phyloP scores from a whole-genome alignment of 768 basidiomycete genomes.

The Roridomyces roridus region DNA sequence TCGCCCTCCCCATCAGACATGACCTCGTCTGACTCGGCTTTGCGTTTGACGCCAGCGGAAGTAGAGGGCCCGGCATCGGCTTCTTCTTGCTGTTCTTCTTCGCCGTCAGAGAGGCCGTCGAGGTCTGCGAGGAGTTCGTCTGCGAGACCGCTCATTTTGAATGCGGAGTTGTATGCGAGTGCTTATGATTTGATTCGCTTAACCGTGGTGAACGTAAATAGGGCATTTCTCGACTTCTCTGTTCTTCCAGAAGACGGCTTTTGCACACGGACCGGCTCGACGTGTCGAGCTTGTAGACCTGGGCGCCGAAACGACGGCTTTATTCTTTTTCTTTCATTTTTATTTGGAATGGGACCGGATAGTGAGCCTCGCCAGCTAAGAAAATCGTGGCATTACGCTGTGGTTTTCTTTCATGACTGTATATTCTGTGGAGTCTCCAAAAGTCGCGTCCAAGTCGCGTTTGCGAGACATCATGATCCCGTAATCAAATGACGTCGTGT shows the following conservation, averaged over 20 bases:
- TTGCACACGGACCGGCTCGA: background rate
- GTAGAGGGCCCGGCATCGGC: constrained; percentile 29
- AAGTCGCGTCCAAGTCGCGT: too few species aligned
- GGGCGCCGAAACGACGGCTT: too few species aligned
- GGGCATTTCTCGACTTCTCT: background rate
- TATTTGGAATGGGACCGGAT: too few species aligned
- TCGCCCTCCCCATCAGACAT: constrained; percentile 64
- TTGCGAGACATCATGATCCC: too few species aligned
- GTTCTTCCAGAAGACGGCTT: background rate
- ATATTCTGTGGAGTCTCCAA: too few species aligned
- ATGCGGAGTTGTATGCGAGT: background rate
- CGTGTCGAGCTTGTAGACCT: too few species aligned
- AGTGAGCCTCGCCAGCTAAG: too few species aligned
- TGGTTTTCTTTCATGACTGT: too few species aligned
- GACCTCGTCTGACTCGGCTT: constrained; percentile 61
- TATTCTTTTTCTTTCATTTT: too few species aligned
- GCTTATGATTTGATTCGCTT: background rate
- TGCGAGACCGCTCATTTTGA: constrained; percentile 78
- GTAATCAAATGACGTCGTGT: too few species aligned
- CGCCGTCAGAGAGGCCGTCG: constrained; percentile 78
- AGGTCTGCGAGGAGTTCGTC: constrained; percentile 94
- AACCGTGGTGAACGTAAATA: background rate
- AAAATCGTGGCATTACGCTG: too few species aligned
- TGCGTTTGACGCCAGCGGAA: constrained; percentile 62
- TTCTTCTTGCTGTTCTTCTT: constrained; percentile 43